Evolutionary conservation across 495 filamentous ascomycete genomes (phyloP).

Genomic region (Penicillium salamii): DNA sequence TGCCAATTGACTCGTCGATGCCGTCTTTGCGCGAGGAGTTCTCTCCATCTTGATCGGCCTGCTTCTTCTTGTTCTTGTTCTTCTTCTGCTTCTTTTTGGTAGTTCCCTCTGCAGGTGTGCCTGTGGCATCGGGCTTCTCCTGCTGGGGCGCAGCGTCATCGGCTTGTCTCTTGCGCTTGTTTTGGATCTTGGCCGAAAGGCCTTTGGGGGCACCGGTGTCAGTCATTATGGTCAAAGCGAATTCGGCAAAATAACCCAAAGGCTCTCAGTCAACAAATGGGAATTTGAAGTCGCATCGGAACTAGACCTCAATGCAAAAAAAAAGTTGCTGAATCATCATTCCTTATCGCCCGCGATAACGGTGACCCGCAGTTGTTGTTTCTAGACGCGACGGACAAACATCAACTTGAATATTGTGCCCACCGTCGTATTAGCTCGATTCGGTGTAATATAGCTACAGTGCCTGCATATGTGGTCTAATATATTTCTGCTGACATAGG

Average conservation of each 20-base stretch:
- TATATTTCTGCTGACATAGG: neutral
- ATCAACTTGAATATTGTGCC: neutral
- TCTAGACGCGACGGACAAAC: constrained; percentile 19
- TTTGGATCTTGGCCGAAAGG: constrained; percentile 39
- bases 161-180: constrained; percentile 52
- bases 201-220: constrained; percentile 20
- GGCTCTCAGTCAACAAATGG: constrained; percentile 2
- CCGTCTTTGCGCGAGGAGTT: constrained; percentile 56
- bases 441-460: neutral
- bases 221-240: constrained; percentile 12
- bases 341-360: constrained; percentile 41
- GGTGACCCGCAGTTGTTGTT: constrained; percentile 21
- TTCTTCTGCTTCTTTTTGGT: constrained; percentile 49
- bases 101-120: constrained; percentile 24
- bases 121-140: constrained; percentile 23
- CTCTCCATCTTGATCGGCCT: constrained; percentile 50
- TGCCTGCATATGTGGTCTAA: neutral
- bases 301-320: constrained; percentile 13
- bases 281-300: constrained; percentile 1
- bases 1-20: constrained; percentile 76
- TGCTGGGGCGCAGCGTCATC: constrained; percentile 30
- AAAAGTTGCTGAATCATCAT: constrained; percentile 29
- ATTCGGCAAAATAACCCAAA: neutral
- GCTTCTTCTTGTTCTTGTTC: constrained; percentile 53
- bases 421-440: neutral